These are phyloP conservation scores for Hyaloscypha bicolor DNA, from an alignment of 495 filamentous ascomycete species.

Conservation along the genomic window DNA sequence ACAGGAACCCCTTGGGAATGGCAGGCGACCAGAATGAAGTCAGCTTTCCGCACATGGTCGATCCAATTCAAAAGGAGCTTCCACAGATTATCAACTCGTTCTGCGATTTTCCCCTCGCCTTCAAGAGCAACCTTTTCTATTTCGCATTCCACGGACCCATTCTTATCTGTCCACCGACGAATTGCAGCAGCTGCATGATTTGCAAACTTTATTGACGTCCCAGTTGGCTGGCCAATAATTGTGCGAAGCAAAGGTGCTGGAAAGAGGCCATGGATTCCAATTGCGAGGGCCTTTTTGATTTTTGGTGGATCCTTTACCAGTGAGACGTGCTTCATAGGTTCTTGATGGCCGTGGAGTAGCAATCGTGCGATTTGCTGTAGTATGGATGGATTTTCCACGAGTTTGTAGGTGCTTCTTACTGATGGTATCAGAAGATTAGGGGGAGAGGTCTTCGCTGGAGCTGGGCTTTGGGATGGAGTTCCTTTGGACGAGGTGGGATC, in stretches of 20 bases:
- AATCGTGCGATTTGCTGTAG: constrained; percentile 70
- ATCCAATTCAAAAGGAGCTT: constrained; percentile 94
- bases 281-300: constrained; percentile 82
- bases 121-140: constrained; percentile 94
- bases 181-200: constrained; percentile 86
- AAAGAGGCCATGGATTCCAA: constrained; percentile 94
- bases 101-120: constrained; percentile 94
- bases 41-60: constrained; percentile 81
- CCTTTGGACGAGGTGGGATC: constrained; percentile 39
- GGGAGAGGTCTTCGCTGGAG: constrained; percentile 34
- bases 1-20: constrained; percentile 97
- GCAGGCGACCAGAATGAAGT: constrained; percentile 86
- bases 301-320: constrained; percentile 68
- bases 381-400: constrained; percentile 69
- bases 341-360: constrained; percentile 62
- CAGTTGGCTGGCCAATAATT: constrained; percentile 91
- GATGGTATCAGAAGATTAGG: constrained; percentile 71
- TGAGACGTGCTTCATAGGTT: constrained; percentile 68
- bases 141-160: constrained; percentile 61
- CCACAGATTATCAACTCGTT: constrained; percentile 90
- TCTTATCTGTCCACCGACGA: constrained; percentile 71
- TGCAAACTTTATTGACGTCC: constrained; percentile 91
- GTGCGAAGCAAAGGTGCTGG: constrained; percentile 81
- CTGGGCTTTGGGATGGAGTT: constrained; percentile 33
- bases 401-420: constrained; percentile 67